phyloP scores from a whole-genome alignment of 495 filamentous ascomycete genomes.

The Talaromyces trachyspermus region DNA sequence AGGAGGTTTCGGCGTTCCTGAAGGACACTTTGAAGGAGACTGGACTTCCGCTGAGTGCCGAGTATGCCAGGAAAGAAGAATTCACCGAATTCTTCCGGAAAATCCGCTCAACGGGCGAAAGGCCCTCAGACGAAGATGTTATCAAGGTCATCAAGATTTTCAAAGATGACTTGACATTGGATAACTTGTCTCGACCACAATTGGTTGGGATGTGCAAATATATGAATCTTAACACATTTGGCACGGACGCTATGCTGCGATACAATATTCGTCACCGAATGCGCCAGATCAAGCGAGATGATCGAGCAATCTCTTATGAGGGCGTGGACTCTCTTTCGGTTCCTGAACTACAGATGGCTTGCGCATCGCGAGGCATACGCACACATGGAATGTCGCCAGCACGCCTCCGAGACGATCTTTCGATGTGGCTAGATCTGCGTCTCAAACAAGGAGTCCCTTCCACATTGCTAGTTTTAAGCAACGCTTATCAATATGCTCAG shows the following conservation, averaged over 20 bases:
- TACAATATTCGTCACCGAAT: constrained; percentile 96
- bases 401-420: constrained; percentile 80
- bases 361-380: constrained; percentile 82
- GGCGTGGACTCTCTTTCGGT: constrained; percentile 91
- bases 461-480: constrained; percentile 90
- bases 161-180: constrained; percentile 94
- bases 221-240: constrained; percentile 95
- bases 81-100: constrained; percentile 98
- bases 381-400: constrained; percentile 86
- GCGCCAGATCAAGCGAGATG: constrained; percentile 98
- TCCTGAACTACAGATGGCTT: constrained; percentile 84
- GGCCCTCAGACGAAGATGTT: constrained; percentile 79
- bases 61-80: constrained; percentile 85
- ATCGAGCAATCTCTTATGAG: constrained; percentile 90
- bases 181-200: constrained; percentile 94
- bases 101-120: constrained; percentile 83
- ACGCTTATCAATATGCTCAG: constrained; percentile 90
- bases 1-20: constrained; percentile 90
- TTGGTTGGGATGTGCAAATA: constrained; percentile 97
- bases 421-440: constrained; percentile 91
- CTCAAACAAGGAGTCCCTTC: constrained; percentile 90
- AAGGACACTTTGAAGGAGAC: constrained; percentile 87
- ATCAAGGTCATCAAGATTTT: constrained; percentile 99
- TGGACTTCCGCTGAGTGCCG: constrained; percentile 76
- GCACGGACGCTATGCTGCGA: constrained; percentile 93